Conservation (phyloP, 805 yeast genomes). For the Suhomyces faveliae region DNA sequence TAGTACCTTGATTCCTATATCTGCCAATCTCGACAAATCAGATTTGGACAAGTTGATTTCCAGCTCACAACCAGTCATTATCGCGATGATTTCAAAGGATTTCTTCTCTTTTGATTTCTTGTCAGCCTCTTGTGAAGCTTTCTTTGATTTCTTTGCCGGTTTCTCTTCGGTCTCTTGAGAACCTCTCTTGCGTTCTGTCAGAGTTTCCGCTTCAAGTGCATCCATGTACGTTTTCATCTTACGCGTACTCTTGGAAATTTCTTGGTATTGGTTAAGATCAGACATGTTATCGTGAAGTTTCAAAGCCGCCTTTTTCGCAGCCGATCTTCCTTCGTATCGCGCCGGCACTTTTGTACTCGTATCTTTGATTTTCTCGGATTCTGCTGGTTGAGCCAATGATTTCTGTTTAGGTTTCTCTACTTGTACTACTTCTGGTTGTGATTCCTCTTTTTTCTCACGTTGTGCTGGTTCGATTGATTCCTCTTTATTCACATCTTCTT, state of each 20-base stretch:
- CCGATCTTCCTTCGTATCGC: constrained; percentile 44
- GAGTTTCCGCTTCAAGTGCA: constrained; percentile 24
- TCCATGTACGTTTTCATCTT: constrained; percentile 39
- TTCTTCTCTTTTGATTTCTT: constrained; percentile 11
- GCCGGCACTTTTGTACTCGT: neutral
- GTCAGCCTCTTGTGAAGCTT: constrained; percentile 16
- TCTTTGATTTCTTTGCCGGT: constrained; percentile 9
- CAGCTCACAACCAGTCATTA: constrained; percentile 66
- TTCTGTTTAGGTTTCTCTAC: no score
- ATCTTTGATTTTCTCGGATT: neutral
- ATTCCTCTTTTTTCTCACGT: neutral
- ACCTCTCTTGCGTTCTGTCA: constrained; percentile 4
- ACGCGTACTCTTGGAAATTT: constrained; percentile 43
- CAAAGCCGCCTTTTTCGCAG: constrained; percentile 63
- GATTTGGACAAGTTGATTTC: constrained; percentile 35
- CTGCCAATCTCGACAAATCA: constrained; percentile 43
- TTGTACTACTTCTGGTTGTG: no score
- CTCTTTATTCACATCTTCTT: constrained; percentile 10
- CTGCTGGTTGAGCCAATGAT: no score
- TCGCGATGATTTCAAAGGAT: constrained; percentile 40
- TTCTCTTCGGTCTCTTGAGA: neutral
- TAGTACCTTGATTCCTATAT: constrained; percentile 58
- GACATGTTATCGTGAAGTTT: constrained; percentile 68
- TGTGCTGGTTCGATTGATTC: neutral
- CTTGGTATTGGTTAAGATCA: constrained; percentile 62